Evolutionary conservation across 495 filamentous ascomycete species (phyloP).

Genomic region (Usnea hakonensis): DNA sequence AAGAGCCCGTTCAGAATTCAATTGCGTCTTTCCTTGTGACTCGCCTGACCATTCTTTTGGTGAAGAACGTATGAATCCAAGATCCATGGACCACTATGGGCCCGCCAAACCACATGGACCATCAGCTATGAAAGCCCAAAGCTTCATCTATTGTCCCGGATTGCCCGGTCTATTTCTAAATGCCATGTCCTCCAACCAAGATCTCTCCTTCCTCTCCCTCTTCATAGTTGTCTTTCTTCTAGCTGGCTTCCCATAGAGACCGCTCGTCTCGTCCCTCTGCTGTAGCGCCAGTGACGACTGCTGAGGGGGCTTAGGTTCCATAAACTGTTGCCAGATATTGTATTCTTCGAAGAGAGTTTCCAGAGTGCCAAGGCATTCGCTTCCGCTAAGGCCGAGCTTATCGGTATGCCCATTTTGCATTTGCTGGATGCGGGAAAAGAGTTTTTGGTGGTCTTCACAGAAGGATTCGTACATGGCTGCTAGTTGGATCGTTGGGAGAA

Average conservation of each 20-base stretch:
- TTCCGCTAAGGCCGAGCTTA: not conserved
- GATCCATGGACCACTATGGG: too few species aligned
- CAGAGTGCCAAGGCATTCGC: not conserved
- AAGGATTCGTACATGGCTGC: conserved; percentile 9
- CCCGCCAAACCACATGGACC: too few species aligned
- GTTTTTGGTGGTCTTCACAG: not conserved
- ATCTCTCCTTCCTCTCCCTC: not conserved
- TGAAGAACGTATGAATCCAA: too few species aligned
- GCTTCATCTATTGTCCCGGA: not conserved
- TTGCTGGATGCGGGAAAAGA: not conserved
- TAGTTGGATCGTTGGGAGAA: conserved; percentile 9
- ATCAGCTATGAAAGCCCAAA: not conserved
- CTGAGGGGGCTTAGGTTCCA: not conserved
- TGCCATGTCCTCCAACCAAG: not conserved
- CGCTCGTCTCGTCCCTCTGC: not conserved
- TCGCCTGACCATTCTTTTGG: too few species aligned
- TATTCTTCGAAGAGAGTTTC: not conserved
- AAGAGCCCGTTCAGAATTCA: too few species aligned
- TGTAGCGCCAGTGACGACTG: not conserved
- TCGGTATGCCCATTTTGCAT: conserved; percentile 4
- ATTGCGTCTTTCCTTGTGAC: too few species aligned
- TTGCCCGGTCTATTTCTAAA: not conserved
- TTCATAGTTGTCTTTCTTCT: not conserved
- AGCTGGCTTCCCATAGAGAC: not conserved
- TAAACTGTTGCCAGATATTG: not conserved